phyloP scores from a whole-genome alignment of 1,284 basidiomycete genomes.

The Ganoderma multipileum region DNA sequence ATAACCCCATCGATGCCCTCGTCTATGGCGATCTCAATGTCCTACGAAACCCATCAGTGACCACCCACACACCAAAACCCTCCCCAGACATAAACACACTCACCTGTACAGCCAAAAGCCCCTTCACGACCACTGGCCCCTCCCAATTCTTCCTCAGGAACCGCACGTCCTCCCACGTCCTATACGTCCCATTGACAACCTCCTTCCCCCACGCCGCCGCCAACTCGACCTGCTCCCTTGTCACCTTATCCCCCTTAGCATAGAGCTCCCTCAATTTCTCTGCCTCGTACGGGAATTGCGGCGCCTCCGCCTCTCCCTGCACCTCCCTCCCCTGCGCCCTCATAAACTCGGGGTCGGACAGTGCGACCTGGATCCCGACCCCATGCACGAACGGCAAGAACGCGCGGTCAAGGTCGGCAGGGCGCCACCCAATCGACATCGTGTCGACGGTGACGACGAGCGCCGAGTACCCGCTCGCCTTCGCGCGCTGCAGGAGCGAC shows the following conservation, averaged over 20 bases:
- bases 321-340: slow-evolving; percentile 50
- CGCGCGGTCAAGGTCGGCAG: slow-evolving; percentile 63
- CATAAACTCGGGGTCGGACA: slow-evolving; percentile 78
- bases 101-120: slow-evolving; percentile 55
- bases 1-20: slow-evolving; percentile 77
- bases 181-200: slow-evolving; percentile 62
- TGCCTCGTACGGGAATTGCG: slow-evolving; percentile 66
- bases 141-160: slow-evolving; percentile 73
- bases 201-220: slow-evolving; percentile 64
- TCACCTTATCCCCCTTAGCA: slow-evolving; percentile 53
- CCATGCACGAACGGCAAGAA: slow-evolving; percentile 72
- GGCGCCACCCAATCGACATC: slow-evolving; percentile 70
- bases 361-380: slow-evolving; percentile 62
- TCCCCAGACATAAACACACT: neutral
- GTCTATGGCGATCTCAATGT: slow-evolving; percentile 73
- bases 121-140: slow-evolving; percentile 74
- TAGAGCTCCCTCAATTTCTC: slow-evolving; percentile 47
- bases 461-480: slow-evolving; percentile 66
- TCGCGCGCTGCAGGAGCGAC: slow-evolving; percentile 70
- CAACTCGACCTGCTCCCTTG: slow-evolving; percentile 47
- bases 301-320: slow-evolving; percentile 45
- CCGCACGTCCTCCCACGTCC: slow-evolving; percentile 69
- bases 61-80: neutral
- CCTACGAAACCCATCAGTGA: slow-evolving; percentile 45
- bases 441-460: slow-evolving; percentile 78